These are phyloP conservation scores for Penicillium sp. DNA, from an alignment of 2,329 filamentous ascomycete species.

Conservation along the genomic window DNA sequence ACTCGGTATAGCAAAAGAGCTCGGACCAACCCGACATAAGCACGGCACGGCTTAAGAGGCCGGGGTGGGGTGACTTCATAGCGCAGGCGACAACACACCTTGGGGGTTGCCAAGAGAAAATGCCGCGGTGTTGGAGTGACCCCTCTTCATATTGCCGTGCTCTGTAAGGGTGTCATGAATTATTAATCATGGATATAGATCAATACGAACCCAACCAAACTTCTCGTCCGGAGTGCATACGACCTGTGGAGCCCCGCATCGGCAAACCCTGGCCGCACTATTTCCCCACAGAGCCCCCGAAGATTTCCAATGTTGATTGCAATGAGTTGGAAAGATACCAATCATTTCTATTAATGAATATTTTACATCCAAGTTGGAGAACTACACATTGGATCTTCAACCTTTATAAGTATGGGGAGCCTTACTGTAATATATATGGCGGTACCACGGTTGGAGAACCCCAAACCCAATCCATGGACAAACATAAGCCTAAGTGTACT, in stretches of 20 bases:
- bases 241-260: background rate
- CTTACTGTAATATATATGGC: background rate
- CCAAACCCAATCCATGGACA: background rate
- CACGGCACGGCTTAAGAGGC: background rate
- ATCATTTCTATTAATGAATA: too few species aligned
- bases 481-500: background rate
- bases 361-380: background rate
- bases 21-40: too few species aligned
- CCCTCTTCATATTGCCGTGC: background rate
- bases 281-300: background rate
- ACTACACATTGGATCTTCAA: background rate
- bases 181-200: background rate
- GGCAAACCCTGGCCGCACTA: background rate
- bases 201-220: background rate
- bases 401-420: background rate
- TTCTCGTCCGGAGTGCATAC: background rate
- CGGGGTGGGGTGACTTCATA: background rate
- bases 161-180: background rate
- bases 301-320: background rate
- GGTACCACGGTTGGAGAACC: background rate
- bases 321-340: background rate
- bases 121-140: background rate
- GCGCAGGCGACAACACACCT: background rate
- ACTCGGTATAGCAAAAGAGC: too few species aligned
- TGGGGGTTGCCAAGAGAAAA: background rate